Percentiles rank a stretch among this genome's conserved stretches.
These are phyloP conservation scores for Athelia psychrophila DNA, from an alignment of 1,284 basidiomycete species.

Conservation along the genomic window DNA sequence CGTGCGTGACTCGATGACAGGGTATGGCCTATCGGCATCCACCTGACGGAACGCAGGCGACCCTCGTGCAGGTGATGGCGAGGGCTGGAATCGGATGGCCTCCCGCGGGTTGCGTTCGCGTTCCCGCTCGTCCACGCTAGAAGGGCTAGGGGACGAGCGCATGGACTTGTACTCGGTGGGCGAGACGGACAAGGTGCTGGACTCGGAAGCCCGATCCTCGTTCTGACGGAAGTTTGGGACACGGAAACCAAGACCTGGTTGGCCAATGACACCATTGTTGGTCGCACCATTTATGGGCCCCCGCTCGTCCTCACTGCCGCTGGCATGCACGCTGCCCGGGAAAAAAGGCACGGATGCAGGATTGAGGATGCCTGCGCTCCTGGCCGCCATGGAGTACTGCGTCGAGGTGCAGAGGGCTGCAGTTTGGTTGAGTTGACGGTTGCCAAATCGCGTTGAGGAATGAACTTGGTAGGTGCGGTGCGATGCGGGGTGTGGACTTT, in stretches of 20 bases:
- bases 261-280: no score
- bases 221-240: slow-evolving; percentile 41
- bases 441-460: no score
- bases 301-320: slow-evolving; percentile 49
- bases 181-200: slow-evolving; percentile 50
- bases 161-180: slow-evolving; percentile 64
- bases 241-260: neutral
- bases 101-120: slow-evolving; percentile 12
- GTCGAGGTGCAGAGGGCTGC: neutral
- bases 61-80: slow-evolving; percentile 34
- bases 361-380: slow-evolving; percentile 65
- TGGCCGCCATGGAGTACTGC: slow-evolving; percentile 36
- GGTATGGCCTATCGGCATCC: slow-evolving; percentile 44
- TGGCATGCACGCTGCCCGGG: slow-evolving; percentile 56
- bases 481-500: neutral
- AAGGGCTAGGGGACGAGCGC: slow-evolving; percentile 68
- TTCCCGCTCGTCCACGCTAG: slow-evolving; percentile 12
- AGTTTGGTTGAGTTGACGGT: neutral
- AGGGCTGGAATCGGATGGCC: slow-evolving; percentile 28
- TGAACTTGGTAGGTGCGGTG: no score
- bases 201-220: slow-evolving; percentile 47
- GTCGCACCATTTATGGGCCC: slow-evolving; percentile 40
- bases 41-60: slow-evolving; percentile 45
- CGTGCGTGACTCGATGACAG: slow-evolving; percentile 37
- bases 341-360: slow-evolving; percentile 82